These are phyloP conservation scores for Aureobasidium melanogenum DNA, from an alignment of 2,329 filamentous ascomycete species.

Conservation along the genomic window DNA sequence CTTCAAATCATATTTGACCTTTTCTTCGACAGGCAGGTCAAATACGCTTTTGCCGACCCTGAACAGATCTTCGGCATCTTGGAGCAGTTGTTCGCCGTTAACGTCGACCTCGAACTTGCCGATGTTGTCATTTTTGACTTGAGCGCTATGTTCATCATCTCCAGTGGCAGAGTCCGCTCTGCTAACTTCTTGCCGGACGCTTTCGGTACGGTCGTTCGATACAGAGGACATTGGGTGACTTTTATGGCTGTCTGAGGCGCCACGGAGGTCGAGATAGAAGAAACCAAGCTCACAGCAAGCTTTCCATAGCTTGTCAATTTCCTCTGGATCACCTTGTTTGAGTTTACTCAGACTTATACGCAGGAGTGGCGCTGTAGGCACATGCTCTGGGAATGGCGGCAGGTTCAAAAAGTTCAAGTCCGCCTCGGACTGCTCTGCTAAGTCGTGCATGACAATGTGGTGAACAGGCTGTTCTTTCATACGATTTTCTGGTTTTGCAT, in stretches of 20 bases:
- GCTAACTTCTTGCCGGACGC: background rate
- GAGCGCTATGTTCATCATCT: background rate
- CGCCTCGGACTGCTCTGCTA: background rate
- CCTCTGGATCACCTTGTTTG: slow-evolving; percentile 23
- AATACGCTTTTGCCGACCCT: slow-evolving; percentile 38
- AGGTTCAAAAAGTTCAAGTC: slow-evolving; percentile 23
- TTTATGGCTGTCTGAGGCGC: background rate
- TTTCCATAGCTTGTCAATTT: slow-evolving; percentile 28
- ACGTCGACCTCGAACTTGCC: slow-evolving; percentile 8
- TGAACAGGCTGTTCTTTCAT: background rate
- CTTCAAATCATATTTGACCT: slow-evolving; percentile 46
- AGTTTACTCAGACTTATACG: slow-evolving; percentile 31
- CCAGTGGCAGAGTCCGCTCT: background rate
- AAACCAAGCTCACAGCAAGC: slow-evolving; percentile 43
- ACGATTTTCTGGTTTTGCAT: no score
- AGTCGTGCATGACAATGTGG: background rate
- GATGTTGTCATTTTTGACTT: background rate
- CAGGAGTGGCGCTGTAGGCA: slow-evolving; percentile 33
- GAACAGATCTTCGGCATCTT: slow-evolving; percentile 39
- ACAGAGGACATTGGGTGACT: background rate
- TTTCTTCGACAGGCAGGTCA: slow-evolving; percentile 41
- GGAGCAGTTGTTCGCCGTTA: slow-evolving; percentile 33
- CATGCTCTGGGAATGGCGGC: slow-evolving; percentile 34
- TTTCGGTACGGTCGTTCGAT: background rate
- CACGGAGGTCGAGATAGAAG: slow-evolving; percentile 46